Evolutionary conservation across 2,329 filamentous ascomycete genomes (phyloP), one percentile per base, ranked within the genome.

Genomic region (Arthrobotrys megalospora): DNA sequence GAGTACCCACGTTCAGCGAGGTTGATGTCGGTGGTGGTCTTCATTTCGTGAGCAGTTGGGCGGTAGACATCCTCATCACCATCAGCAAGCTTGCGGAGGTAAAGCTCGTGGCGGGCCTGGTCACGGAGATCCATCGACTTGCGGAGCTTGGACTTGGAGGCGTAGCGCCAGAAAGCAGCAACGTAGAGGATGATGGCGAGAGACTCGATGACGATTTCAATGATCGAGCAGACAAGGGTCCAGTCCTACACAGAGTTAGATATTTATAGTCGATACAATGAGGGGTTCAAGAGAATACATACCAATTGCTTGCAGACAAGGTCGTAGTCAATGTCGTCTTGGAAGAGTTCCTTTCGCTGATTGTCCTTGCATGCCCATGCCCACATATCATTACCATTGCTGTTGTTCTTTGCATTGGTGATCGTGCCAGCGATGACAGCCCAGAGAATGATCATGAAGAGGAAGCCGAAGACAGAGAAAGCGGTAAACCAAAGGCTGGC

Each of bases 41-140:
- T 78, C 76, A 75, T 75, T 52, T 73, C 69, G 62, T 79, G 69
- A 16, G 48, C 76, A 14, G 76, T 79, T 64, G 76, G 76, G 55
- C 70, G 68, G 64, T 75, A 73, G 69, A 73, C 68, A 47, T 75
- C 76, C 3, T 79, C 76, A n/a, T 75, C 76, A 38, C 76, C 76
- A 21, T 79, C 64, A 28, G 76, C 76, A 52, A 94, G 89, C 84
- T 93, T 92, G 68, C 92, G 94, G 80, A 98, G 93, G 87, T 98
- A 98, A 80, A 99, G 90, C 84, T 98, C 94, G 79, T 93, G 95
- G 80, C 96, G 92, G 80, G 96, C 96, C 83, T 93, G 92, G 88
- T 99, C 96, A 82, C 96, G 93, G 84, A 92, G 88, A 84, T 97
- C 92, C 96, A 99, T 99, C 80, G 94, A 94, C 88, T 97, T 98